A percentile compares a stretch with the other conserved stretches of the same genome.
phyloP scores from a whole-genome alignment of 768 basidiomycete genomes.

The Leccinum sublutescens region DNA sequence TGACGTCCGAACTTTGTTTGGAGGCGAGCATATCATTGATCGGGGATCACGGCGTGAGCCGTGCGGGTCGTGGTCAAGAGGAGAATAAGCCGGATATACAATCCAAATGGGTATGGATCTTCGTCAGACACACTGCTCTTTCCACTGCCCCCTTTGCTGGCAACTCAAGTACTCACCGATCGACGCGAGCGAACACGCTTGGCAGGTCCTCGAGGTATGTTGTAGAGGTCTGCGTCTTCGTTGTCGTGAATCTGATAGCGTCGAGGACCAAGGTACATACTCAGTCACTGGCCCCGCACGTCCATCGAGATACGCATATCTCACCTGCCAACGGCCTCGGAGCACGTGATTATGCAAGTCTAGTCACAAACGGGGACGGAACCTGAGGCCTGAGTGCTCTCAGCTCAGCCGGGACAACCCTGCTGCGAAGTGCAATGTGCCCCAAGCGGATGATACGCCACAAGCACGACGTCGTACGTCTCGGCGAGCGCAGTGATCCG shows the following conservation, averaged over 20 bases:
- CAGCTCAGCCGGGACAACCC: slow-evolving; percentile 46
- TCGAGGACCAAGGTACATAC: background rate
- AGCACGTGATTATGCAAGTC: background rate
- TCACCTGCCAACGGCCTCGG: slow-evolving; percentile 53
- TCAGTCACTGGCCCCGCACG: too few species aligned
- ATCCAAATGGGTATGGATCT: background rate
- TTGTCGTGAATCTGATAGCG: slow-evolving; percentile 55
- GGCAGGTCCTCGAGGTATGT: slow-evolving; percentile 51
- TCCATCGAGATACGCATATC: background rate
- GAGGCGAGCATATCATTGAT: background rate
- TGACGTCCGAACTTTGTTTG: background rate
- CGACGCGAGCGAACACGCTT: slow-evolving; percentile 42
- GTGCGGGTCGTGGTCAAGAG: background rate
- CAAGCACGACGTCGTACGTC: slow-evolving; percentile 71
- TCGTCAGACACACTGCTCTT: background rate
- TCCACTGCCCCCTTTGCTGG: background rate
- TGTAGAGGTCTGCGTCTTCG: slow-evolving; percentile 56
- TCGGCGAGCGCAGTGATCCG: slow-evolving; percentile 58
- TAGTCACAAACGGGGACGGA: background rate
- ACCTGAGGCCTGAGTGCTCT: slow-evolving; percentile 24
- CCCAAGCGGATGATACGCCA: slow-evolving; percentile 75
- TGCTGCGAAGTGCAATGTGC: slow-evolving; percentile 64
- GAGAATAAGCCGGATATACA: background rate
- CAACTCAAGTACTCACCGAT: slow-evolving; percentile 31
- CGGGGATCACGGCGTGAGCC: background rate